Base-by-base conservation (phyloP, 192 early-diverging fungal species). In the Ambispora gerdemannii region DNA sequence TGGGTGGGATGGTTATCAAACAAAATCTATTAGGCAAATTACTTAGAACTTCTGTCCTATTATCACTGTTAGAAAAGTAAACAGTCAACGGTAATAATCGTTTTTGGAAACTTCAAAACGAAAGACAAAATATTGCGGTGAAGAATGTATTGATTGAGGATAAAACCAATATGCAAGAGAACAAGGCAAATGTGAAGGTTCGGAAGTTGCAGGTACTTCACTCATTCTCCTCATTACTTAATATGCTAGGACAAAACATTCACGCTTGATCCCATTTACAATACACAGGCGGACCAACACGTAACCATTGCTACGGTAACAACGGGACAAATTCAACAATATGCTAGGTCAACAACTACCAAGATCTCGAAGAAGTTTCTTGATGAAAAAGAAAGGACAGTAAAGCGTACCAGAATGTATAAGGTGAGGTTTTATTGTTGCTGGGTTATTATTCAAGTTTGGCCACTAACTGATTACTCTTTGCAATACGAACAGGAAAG, bases 281-380 rank as follows among this genome's bases (percentile, higher is more conserved):
- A 30, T 53, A 67, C n/a, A 67, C 47, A 67, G 31, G 35, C 31
- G 19, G 10, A 6, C 25, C 51, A 67, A 19, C 33, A 67, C 20
- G 33, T 67, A 34, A 55, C 66, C 19, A 52, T 67, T 35, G 49
- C 66, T 33, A 53, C 50, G 24, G 50, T 67, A 15, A 22, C 50
- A 22, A 67, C 66, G 35, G 47, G 53, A 53, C 66, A 67, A 53
- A 53, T 67, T 53, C 66, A 67, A 67, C 30, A 67, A 67, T 67
- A 67, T 55, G 49, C 66, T 15, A 53, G 20, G 31, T 52, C 66
- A 67, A 67, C 50, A 2, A 67, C 66, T 27, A 35, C 27, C 50
- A 67, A 31, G 50, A 53, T 53, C 24, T 17, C 36, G 22, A 34
- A 67, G 66, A 67, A 33, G 27, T 67, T 67, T 32, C 24, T 51